Base-by-base conservation (phyloP, 306 rosid genomes). In the Elaeagnus macrophylla region DNA sequence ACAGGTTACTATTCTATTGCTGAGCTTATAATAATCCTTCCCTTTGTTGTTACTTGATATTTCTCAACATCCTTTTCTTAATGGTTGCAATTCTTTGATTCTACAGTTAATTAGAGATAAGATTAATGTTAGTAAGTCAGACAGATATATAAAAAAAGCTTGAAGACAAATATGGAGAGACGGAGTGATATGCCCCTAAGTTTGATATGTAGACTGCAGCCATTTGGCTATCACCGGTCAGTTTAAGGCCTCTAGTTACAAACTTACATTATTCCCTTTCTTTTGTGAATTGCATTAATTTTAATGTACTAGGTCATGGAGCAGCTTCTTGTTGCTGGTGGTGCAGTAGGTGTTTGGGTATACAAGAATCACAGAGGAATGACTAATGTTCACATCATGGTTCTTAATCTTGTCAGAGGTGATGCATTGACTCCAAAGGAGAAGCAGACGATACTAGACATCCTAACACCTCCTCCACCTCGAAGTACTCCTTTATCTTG, bases 141-240 rank as follows among this genome's bases (percentile, higher is more conserved):
- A 91, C 73, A 84, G 95, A 91, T 45, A 84, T 91, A 59, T 86
- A 25, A 71, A 77, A 76, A 46, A 91, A 80, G 73, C 96, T 91
- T 6, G 96, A 86, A 81, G 74, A 82, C 0, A 85, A 84, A 11
- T 87, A 72, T 57, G 97, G 97, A 39, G 97, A 91, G 77, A 76
- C 89, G 3, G 77, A 86, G 13, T 83, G 86, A 17, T 91, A 91
- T 64, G 54, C 76, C 39, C 97, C 97, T 1, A 86, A 86, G 76
- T 91, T 91, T 71, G 97, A 91, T 70, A 15, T 82, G 77, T 94
- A 90, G 78, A 90, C 97, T 62, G 94, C 96, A 36, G 96, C 85
- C 52, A 58, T 86, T 62, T 91, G 91, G 91, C 78, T 91, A 75
- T 79, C 93, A 43, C 97, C 96, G 68, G 97, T 86, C 57, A 62